Evolutionary conservation across 352 stramenopile species (phyloP), one percentile per base, ranked within the genome.

Genomic region (Phytophthora agathidicida): DNA sequence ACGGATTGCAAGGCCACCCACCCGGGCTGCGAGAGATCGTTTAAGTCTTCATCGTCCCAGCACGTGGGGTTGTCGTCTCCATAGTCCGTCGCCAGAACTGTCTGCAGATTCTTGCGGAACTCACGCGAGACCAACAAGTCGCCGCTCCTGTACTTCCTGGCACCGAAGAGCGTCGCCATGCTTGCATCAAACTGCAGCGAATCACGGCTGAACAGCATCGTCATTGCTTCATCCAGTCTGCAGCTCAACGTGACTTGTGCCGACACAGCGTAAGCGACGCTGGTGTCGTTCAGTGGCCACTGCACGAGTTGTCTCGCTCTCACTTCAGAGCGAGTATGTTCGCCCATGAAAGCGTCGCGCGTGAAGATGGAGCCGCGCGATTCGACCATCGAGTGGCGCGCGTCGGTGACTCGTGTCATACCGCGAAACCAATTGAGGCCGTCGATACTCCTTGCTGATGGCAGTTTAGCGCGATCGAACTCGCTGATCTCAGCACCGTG

Each of bases 121-220:
- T 62, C 44, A 6, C 65, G 68, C 1, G 70, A 74, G 6, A 82
- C 50, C 8, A 91, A 33, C 39, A 87, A 46, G 24, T 91, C 75
- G 2, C 73, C 77, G 19, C 69, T 74, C 58, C 75, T 76, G 69
- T 78, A 76, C 52, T 85, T 86, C 57, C 65, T 73, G 13, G 68
- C 55, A 16, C 65, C 70, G 43, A 85, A 91, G 14, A 89, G 66
- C 2, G 82, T 69, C 8, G 62, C 62, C 79, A 89, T 87, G 26
- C 68, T 86, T 11, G 61, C 62, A 50, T 84, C 71, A 36, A 84
- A 78, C 32, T 88, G 74, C 23, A 76, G 44, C 7, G 53, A 17
- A 7, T 91, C 77, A n/a, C 68, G 71, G 41, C 73, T 88, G 51
- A 89, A 91, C 11, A 91, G 70, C 67, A 77, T 73, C 7, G 77